Evolutionary conservation across 1,139 yeast species (phyloP).

Genomic region (Blastobotrys elegans): DNA sequence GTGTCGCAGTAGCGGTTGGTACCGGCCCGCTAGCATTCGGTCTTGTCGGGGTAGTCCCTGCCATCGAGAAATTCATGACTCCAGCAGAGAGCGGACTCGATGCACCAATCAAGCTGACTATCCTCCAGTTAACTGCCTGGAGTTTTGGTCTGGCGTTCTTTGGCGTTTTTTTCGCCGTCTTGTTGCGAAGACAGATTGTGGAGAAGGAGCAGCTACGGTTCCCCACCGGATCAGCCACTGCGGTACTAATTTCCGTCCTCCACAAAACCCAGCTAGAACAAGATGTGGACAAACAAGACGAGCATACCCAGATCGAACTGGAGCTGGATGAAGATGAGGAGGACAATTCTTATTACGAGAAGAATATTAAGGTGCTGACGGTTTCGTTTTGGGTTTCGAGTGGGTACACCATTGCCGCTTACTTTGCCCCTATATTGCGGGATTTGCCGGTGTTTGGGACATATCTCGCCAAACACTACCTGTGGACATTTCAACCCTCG

Average conservation of each 20-base stretch:
- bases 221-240: slow-evolving; percentile 96
- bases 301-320: neutral
- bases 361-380: slow-evolving; percentile 54
- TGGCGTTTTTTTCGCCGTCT: slow-evolving; percentile 93
- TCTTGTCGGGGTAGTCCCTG: slow-evolving; percentile 93
- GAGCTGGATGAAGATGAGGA: slow-evolving; percentile 2
- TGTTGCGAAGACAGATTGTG: slow-evolving; percentile 78
- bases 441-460: slow-evolving; percentile 73
- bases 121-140: slow-evolving; percentile 67
- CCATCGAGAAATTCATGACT: slow-evolving; percentile 82
- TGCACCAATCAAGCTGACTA: slow-evolving; percentile 29
- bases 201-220: slow-evolving; percentile 80
- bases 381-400: slow-evolving; percentile 68
- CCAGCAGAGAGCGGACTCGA: slow-evolving; percentile 70
- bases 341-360: slow-evolving; percentile 35
- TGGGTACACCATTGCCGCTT: slow-evolving; percentile 62
- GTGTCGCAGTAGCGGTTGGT: slow-evolving; percentile 94
- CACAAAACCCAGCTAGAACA: slow-evolving; percentile 46
- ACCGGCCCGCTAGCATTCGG: slow-evolving; percentile 97
- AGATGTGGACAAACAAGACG: slow-evolving; percentile 15
- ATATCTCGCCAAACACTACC: slow-evolving; percentile 55
- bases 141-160: slow-evolving; percentile 81
- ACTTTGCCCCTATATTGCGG: slow-evolving; percentile 65
- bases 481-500: slow-evolving; percentile 91
- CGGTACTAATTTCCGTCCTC: slow-evolving; percentile 81